Evolutionary conservation across 75 land plant species (phyloP).

Genomic region (Chamaecyparis obtusa): DNA sequence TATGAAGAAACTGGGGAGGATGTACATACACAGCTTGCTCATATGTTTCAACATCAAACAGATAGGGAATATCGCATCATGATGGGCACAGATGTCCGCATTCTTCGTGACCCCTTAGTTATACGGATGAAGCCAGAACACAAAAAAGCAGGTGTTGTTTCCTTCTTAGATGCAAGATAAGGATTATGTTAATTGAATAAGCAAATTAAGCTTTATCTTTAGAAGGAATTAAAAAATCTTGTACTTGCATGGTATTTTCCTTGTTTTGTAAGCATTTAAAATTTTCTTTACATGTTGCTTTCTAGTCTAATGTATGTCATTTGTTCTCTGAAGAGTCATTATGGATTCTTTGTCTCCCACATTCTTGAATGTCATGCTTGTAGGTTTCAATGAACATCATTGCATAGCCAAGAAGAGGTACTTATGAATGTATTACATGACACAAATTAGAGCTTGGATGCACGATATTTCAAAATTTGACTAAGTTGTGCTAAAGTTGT

Average conservation of each 20-base stretch:
- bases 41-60: slow-evolving; percentile 83
- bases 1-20: slow-evolving; percentile 88
- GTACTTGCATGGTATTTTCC: neutral
- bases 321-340: no score
- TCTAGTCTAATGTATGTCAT: no score
- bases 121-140: slow-evolving; percentile 85
- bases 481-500: no score
- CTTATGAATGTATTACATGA: no score
- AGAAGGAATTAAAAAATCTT: neutral
- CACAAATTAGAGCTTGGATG: no score
- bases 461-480: no score
- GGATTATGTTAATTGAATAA: neutral
- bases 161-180: neutral
- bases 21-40: slow-evolving; percentile 69
- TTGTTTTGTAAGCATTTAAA: no score
- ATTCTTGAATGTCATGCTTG: no score
- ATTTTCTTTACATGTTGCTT: no score
- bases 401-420: no score
- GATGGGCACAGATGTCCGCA: slow-evolving; percentile 95
- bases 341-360: no score
- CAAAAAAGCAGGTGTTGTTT: slow-evolving; percentile 72
- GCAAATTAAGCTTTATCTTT: neutral
- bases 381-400: no score
- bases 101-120: slow-evolving; percentile 80
- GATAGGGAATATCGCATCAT: slow-evolving; percentile 77